Percentiles rank a stretch among this genome's conserved stretches.
These are phyloP conservation scores for Acmispon strigosus DNA, from an alignment of 306 rosid species.

Conservation along the genomic window DNA sequence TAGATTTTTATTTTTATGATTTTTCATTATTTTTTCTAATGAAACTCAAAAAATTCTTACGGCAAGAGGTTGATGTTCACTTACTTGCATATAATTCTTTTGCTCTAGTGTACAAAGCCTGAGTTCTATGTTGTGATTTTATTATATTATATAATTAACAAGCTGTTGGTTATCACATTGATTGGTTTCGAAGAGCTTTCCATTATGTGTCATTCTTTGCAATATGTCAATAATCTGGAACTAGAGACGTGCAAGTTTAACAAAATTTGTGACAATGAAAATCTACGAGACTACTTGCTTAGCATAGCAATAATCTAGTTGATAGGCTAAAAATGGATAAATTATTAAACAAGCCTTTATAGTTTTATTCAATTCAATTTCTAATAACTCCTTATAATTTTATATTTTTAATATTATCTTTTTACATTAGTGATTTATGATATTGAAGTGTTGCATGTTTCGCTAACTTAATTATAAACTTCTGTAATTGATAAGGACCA, in stretches of 20 bases:
- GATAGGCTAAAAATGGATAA: neutral
- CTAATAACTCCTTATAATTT: no score
- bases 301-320: neutral
- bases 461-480: no score
- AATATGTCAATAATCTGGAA: neutral
- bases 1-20: neutral
- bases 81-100: slow-evolving; percentile 35
- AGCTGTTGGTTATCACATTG: slow-evolving; percentile 8
- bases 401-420: no score
- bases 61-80: slow-evolving; percentile 25
- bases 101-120: slow-evolving; percentile 18
- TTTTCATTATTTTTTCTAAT: slow-evolving; percentile 1
- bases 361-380: no score
- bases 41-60: neutral
- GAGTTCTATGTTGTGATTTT: slow-evolving; percentile 24
- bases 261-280: neutral
- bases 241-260: neutral
- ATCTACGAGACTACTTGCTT: neutral
- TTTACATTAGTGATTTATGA: no score
- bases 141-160: slow-evolving; percentile 13
- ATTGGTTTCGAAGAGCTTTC: neutral
- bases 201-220: neutral
- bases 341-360: neutral
- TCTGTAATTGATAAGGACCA: no score
- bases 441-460: no score